Evolutionary conservation across 192 early-diverging fungal genomes (phyloP).

Genomic region (Coemansia sp.): DNA sequence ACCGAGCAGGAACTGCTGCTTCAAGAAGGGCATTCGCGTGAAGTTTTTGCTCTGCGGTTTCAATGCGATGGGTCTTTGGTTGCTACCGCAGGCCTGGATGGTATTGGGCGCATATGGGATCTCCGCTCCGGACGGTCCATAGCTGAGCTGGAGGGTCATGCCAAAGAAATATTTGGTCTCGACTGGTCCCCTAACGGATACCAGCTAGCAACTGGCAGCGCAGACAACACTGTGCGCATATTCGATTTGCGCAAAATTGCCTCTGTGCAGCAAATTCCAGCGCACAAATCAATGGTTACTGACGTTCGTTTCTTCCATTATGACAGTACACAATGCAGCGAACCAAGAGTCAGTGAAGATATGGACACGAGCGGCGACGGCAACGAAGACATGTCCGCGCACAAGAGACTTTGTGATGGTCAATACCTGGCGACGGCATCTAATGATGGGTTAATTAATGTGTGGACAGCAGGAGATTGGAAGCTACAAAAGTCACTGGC

Average conservation of each 20-base stretch:
- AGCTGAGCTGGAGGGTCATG: slow-evolving; percentile 86
- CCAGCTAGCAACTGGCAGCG: slow-evolving; percentile 86
- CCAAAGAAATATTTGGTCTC: slow-evolving; percentile 81
- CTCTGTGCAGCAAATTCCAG: slow-evolving; percentile 63
- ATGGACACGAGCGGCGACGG: slow-evolving; percentile 17
- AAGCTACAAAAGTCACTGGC: slow-evolving; percentile 83
- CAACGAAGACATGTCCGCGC: background rate
- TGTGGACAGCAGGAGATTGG: slow-evolving; percentile 94
- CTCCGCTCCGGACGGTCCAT: slow-evolving; percentile 86
- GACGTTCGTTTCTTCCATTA: slow-evolving; percentile 71
- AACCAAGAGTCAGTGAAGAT: slow-evolving; percentile 15
- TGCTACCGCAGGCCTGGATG: slow-evolving; percentile 88
- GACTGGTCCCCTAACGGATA: slow-evolving; percentile 95
- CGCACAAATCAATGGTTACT: slow-evolving; percentile 87
- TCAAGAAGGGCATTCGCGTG: slow-evolving; percentile 93
- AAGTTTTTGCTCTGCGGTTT: slow-evolving; percentile 90
- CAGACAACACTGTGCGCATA: slow-evolving; percentile 87
- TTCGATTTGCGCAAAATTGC: slow-evolving; percentile 78
- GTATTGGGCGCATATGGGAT: slow-evolving; percentile 95
- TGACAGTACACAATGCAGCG: background rate
- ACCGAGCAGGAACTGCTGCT: slow-evolving; percentile 73
- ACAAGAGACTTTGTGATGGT: slow-evolving; percentile 57
- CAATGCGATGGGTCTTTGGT: slow-evolving; percentile 89
- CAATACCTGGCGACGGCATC: slow-evolving; percentile 76
- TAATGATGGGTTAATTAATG: slow-evolving; percentile 89